Percentiles rank a stretch among this genome's conserved stretches.
These are phyloP conservation scores for Apiotrichum porosum DNA, from an alignment of 1,284 basidiomycete genomes.

Conservation along the genomic window DNA sequence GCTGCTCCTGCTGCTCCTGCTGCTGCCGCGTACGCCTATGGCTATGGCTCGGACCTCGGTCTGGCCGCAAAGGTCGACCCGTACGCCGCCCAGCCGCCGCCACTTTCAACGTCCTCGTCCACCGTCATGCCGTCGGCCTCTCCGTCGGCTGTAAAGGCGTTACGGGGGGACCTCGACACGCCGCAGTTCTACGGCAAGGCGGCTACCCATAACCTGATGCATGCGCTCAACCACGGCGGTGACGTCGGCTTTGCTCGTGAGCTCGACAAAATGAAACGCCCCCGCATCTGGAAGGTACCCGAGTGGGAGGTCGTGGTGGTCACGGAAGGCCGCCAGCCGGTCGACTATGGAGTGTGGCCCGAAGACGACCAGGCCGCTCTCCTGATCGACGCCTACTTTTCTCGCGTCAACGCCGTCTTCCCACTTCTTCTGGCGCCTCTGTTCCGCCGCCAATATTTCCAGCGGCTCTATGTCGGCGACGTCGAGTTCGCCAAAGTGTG, in stretches of 20 bases:
- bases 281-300: slow-evolving; percentile 38
- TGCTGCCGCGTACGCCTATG: too few relatives aligned
- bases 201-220: slow-evolving; percentile 61
- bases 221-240: slow-evolving; percentile 55
- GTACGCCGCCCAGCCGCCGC: too few relatives aligned
- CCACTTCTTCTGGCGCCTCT: slow-evolving; percentile 70
- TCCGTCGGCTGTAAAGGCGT: too few relatives aligned
- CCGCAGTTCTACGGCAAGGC: slow-evolving; percentile 64
- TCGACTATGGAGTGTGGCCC: slow-evolving; percentile 42
- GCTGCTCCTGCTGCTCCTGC: too few relatives aligned
- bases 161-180: slow-evolving; percentile 38
- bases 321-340: slow-evolving; percentile 24
- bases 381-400: slow-evolving; percentile 68
- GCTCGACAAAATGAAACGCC: slow-evolving; percentile 25
- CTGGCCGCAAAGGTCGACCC: too few relatives aligned
- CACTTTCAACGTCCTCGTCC: too few relatives aligned
- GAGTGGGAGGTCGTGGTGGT: slow-evolving; percentile 42
- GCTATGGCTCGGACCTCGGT: too few relatives aligned
- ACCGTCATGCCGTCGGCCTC: too few relatives aligned
- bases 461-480: slow-evolving; percentile 59
- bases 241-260: slow-evolving; percentile 18
- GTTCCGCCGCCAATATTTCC: slow-evolving; percentile 59
- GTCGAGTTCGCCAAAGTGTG: slow-evolving; percentile 62
- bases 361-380: slow-evolving; percentile 56
- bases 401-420: slow-evolving; percentile 56